These are phyloP conservation scores for Thermomucor indicae-seudaticae DNA, from an alignment of 371 early-diverging fungal genomes.

Conservation along the genomic window DNA sequence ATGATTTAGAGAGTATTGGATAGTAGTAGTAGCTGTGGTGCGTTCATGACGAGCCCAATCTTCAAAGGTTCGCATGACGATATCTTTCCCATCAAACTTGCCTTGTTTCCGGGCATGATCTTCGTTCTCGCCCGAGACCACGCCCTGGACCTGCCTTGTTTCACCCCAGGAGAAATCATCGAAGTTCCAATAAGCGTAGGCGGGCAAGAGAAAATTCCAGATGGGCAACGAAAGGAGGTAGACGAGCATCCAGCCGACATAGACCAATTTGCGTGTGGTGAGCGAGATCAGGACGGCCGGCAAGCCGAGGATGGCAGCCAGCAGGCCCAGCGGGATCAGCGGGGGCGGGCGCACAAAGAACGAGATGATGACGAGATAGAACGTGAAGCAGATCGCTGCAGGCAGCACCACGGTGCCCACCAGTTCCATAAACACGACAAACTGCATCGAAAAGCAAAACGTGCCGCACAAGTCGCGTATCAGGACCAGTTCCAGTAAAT, in stretches of 20 bases:
- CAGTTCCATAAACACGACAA: slow-evolving; percentile 90
- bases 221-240: slow-evolving; percentile 87
- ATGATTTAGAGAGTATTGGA: slow-evolving; percentile 20
- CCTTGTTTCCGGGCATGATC: slow-evolving; percentile 50
- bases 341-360: slow-evolving; percentile 54
- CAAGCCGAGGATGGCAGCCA: slow-evolving; percentile 74
- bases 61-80: slow-evolving; percentile 42
- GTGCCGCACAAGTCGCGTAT: slow-evolving; percentile 93
- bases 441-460: slow-evolving; percentile 96
- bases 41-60: slow-evolving; percentile 42
- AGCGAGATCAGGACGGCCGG: slow-evolving; percentile 85
- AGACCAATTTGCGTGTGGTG: slow-evolving; percentile 78
- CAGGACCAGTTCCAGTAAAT: slow-evolving; percentile 85
- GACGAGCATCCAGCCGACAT: slow-evolving; percentile 89
- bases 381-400: slow-evolving; percentile 83
- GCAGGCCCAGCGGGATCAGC: slow-evolving; percentile 62
- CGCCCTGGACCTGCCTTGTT: slow-evolving; percentile 78
- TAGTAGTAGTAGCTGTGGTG: slow-evolving; percentile 16
- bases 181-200: slow-evolving; percentile 97
- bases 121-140: slow-evolving; percentile 61
- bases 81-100: slow-evolving; percentile 47
- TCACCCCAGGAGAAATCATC: slow-evolving; percentile 98
- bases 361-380: slow-evolving; percentile 69
- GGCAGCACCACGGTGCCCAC: slow-evolving; percentile 93
- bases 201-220: slow-evolving; percentile 91